Evolutionary conservation across 164 flowering plant species (phyloP).

Genomic region (Umbellularia californica): DNA sequence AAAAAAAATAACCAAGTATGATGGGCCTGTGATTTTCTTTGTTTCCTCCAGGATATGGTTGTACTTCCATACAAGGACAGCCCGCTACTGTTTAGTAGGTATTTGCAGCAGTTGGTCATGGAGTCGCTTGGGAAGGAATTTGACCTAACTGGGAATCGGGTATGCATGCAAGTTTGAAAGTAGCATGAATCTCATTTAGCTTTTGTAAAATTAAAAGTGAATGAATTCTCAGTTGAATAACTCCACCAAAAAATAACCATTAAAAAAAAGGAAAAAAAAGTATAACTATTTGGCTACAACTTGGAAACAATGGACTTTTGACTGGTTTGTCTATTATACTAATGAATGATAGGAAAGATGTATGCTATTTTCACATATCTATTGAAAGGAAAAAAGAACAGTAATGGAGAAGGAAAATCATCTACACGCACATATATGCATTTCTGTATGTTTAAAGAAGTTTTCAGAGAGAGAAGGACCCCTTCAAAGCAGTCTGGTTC

Average conservation of each 20-base stretch:
- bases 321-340: too few relatives aligned
- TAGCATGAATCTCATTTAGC: not conserved
- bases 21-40: not conserved
- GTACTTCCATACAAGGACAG: slow-evolving; percentile 99
- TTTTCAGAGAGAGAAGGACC: too few relatives aligned
- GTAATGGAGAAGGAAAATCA: too few relatives aligned
- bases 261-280: too few relatives aligned
- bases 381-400: too few relatives aligned
- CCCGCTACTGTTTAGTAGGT: slow-evolving; percentile 85
- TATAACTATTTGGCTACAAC: too few relatives aligned
- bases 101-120: slow-evolving; percentile 97
- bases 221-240: not conserved
- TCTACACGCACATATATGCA: too few relatives aligned
- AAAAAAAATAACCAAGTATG: not conserved
- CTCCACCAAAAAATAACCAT: not conserved
- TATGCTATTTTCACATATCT: too few relatives aligned
- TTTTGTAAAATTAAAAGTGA: not conserved
- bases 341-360: too few relatives aligned
- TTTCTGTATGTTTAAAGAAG: too few relatives aligned
- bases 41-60: slow-evolving; percentile 78
- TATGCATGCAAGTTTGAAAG: slow-evolving; percentile 22
- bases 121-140: slow-evolving; percentile 97
- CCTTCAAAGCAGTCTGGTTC: too few relatives aligned
- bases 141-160: slow-evolving; percentile 90
- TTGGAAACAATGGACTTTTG: too few relatives aligned